These are phyloP conservation scores for Sporothrix sp. DNA, from an alignment of 2,329 filamentous ascomycete genomes.

Conservation along the genomic window DNA sequence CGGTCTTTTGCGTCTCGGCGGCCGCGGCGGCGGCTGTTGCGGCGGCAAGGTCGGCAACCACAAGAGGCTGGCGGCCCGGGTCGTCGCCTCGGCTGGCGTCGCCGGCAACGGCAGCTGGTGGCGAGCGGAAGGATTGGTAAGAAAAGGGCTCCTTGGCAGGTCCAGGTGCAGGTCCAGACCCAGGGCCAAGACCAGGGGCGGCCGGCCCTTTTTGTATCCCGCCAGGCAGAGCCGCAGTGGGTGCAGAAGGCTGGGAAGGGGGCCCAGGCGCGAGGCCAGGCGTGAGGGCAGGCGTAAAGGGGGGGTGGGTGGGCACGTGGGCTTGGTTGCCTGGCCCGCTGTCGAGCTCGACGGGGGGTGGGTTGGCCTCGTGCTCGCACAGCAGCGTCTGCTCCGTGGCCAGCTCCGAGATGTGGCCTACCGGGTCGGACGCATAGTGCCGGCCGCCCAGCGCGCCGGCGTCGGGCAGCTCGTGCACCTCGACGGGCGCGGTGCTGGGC, in stretches of 20 bases:
- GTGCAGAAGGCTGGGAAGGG: too few species aligned
- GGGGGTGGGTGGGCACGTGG: constrained; percentile 26
- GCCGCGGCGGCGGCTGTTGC: background rate
- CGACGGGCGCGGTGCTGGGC: constrained; percentile 7
- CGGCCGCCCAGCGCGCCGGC: constrained; percentile 14
- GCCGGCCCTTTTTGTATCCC: too few species aligned
- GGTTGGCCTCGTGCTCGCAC: constrained; percentile 34
- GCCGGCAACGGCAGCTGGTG: background rate
- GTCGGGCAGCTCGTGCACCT: constrained; percentile 23
- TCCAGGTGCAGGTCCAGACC: too few species aligned
- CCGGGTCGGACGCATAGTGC: constrained; percentile 27
- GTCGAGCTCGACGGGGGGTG: constrained; percentile 36
- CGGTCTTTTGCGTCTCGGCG: background rate
- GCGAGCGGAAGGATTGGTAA: too few species aligned
- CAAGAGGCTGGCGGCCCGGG: background rate
- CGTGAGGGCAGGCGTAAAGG: constrained; percentile 6
- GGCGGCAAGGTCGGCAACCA: background rate
- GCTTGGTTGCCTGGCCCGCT: constrained; percentile 31
- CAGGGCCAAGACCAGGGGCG: too few species aligned
- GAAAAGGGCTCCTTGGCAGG: too few species aligned
- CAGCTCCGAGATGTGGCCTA: constrained; percentile 40
- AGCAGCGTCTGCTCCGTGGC: constrained; percentile 33
- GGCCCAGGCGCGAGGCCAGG: too few species aligned
- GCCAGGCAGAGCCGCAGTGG: too few species aligned
- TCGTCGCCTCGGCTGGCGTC: constrained; percentile 15